A percentile compares a stretch with the other conserved stretches of the same genome.
phyloP scores from a whole-genome alignment of 441 rosid genomes.

The Raphanus hybrid region DNA sequence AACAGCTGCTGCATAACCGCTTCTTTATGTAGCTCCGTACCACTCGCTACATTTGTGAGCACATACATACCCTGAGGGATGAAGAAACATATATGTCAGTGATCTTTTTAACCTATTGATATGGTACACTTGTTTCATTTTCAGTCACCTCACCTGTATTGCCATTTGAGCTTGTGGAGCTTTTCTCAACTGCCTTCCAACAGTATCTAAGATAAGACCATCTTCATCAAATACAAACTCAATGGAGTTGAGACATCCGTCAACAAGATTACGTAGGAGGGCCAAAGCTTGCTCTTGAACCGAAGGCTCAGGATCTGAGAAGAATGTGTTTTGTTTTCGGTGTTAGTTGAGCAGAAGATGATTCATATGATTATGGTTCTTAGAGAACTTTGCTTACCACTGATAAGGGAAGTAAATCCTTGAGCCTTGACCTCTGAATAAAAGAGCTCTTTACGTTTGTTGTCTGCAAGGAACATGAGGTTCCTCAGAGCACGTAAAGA shows the following conservation, averaged over 20 bases:
- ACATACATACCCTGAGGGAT: neutral
- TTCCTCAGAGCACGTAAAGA: neutral
- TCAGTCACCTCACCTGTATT: neutral
- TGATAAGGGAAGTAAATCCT: neutral
- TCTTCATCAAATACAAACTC: constrained; percentile 7
- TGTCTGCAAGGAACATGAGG: neutral
- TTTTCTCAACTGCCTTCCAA: neutral
- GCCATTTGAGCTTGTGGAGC: constrained; percentile 5
- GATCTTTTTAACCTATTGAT: neutral
- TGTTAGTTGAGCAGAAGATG: neutral
- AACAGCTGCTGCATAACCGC: neutral
- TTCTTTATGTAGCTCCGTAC: neutral
- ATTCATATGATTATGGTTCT: neutral
- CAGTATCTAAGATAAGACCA: neutral
- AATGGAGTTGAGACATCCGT: neutral
- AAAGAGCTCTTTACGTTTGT: neutral
- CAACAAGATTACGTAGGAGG: neutral
- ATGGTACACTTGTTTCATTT: neutral
- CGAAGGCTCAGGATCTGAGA: neutral
- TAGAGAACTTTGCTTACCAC: neutral
- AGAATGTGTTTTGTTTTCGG: neutral
- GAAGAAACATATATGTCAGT: neutral
- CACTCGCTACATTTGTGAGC: constrained; percentile 4
- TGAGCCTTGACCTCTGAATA: neutral
- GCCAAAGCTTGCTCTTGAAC: neutral